Evolutionary conservation across 1,284 basidiomycete genomes (phyloP).

Genomic region (Acaromyces ingoldii): DNA sequence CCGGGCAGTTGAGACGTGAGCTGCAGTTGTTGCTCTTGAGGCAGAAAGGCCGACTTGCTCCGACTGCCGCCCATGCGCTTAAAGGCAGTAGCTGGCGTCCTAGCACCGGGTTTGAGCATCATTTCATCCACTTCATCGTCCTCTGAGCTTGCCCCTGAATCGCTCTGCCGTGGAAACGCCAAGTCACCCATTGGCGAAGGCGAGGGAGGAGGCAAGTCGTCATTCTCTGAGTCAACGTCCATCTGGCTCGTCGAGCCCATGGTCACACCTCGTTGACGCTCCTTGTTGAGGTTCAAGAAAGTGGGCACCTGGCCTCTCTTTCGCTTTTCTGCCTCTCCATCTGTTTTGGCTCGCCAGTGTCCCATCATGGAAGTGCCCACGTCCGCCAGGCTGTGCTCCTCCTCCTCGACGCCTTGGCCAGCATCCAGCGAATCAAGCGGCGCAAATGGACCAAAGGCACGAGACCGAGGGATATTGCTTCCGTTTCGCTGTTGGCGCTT

Average conservation of each 20-base stretch:
- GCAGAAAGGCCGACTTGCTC: neutral
- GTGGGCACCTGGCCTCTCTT: neutral
- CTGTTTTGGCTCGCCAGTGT: neutral
- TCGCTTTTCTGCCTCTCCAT: neutral
- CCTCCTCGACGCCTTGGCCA: slow-evolving; percentile 13
- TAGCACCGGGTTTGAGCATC: slow-evolving; percentile 22
- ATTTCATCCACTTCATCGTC: slow-evolving; percentile 12
- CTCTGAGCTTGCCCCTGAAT: slow-evolving; percentile 1
- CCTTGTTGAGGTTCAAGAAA: too few relatives aligned
- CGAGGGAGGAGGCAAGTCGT: slow-evolving; percentile 21
- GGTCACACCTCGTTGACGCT: too few relatives aligned
- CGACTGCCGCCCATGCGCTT: neutral
- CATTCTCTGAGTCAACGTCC: slow-evolving; percentile 25
- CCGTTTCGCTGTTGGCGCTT: slow-evolving; percentile 14
- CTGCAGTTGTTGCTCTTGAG: neutral
- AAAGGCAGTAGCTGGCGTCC: neutral
- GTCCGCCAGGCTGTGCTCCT: too few relatives aligned
- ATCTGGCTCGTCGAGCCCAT: slow-evolving; percentile 6
- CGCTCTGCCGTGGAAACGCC: slow-evolving; percentile 8
- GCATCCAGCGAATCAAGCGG: slow-evolving; percentile 3
- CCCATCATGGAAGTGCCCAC: too few relatives aligned
- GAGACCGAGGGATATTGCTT: slow-evolving; percentile 23
- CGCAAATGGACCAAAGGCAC: slow-evolving; percentile 25
- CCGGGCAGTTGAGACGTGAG: neutral
- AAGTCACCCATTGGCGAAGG: slow-evolving; percentile 28